Base-by-base conservation (phyloP, 1,284 basidiomycete genomes). In the Waitea zeae region DNA sequence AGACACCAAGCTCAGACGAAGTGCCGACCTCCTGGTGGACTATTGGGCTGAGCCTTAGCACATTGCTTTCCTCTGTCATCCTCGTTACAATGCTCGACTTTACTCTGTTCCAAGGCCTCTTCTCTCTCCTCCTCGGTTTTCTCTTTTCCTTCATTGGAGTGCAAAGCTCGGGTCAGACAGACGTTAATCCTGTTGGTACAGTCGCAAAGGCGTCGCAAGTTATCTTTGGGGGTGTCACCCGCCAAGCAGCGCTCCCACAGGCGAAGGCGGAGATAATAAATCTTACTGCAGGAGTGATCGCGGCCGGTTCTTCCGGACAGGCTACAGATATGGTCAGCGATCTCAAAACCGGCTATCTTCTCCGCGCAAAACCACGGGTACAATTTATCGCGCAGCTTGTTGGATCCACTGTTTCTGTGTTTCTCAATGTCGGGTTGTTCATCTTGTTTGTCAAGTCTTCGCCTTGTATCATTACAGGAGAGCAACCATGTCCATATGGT, bases 321-420 rank as follows among this genome's bases (percentile, higher is more conserved):
- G 59, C 70, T 15, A 54, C 64, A 34, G 77, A 81, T 49, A 79
- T 80, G 76, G 70, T 72, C 39, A 68, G 74, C 39, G 78, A 81
- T 45, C 53, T 80, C 44, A 78, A 79, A 57, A 76, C 78, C 5
- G 72, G 71, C 38, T 76, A 77, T 50, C 61, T 80, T 37, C 61
- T 79, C 11, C 59, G 74, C 31, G 70, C 75, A 18, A 73, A 70
- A 44, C 77, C 77, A 14, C 59, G 56, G 39, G 68, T 67, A 47
- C 72, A 79, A 55, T 79, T 79, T 51, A 58, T 69, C 44, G 71
- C 70, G 28, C 70, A 75, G 53, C 51, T 72, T 4, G 54, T 53
- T 37, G 71, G 71, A 31, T 56, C 70, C 17, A 51, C 70, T 37
- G 67, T 73, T 34, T 61, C 71, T 9, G 55, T 71, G 31, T 72